Evolutionary conservation across 1,139 yeast species (phyloP).

Genomic region (Groenewaldozyma auringiensis): DNA sequence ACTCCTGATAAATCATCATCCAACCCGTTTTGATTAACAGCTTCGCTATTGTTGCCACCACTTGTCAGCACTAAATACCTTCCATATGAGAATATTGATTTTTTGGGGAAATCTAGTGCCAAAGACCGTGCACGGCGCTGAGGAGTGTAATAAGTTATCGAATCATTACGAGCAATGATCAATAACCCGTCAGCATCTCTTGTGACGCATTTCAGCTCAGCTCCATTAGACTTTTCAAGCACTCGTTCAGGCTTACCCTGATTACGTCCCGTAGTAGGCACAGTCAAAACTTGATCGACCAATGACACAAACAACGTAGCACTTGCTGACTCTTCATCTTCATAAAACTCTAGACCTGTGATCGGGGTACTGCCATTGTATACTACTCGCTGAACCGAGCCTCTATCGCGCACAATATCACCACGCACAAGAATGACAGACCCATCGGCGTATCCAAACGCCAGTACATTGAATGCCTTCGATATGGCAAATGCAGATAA

Average conservation of each 20-base stretch:
- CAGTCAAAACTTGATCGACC: slow-evolving; percentile 60
- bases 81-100: slow-evolving; percentile 40
- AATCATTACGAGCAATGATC: slow-evolving; percentile 48
- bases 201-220: slow-evolving; percentile 60
- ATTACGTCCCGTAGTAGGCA: slow-evolving; percentile 74
- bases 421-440: slow-evolving; percentile 77
- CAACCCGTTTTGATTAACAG: too few relatives aligned
- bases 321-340: slow-evolving; percentile 28
- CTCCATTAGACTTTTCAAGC: slow-evolving; percentile 58
- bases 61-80: slow-evolving; percentile 54
- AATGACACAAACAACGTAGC: slow-evolving; percentile 52
- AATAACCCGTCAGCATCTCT: slow-evolving; percentile 32
- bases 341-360: slow-evolving; percentile 61
- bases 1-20: slow-evolving; percentile 3
- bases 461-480: slow-evolving; percentile 55
- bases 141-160: slow-evolving; percentile 47
- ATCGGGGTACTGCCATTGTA: slow-evolving; percentile 60
- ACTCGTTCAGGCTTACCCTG: slow-evolving; percentile 58
- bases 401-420: slow-evolving; percentile 79
- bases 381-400: slow-evolving; percentile 76
- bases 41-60: slow-evolving; percentile 8
- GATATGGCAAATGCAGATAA: slow-evolving; percentile 57
- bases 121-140: slow-evolving; percentile 51
- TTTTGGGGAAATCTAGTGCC: slow-evolving; percentile 53
- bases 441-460: slow-evolving; percentile 85